Evolutionary conservation across 805 yeast species (phyloP).

Genomic region (Yueomyces sinensis): DNA sequence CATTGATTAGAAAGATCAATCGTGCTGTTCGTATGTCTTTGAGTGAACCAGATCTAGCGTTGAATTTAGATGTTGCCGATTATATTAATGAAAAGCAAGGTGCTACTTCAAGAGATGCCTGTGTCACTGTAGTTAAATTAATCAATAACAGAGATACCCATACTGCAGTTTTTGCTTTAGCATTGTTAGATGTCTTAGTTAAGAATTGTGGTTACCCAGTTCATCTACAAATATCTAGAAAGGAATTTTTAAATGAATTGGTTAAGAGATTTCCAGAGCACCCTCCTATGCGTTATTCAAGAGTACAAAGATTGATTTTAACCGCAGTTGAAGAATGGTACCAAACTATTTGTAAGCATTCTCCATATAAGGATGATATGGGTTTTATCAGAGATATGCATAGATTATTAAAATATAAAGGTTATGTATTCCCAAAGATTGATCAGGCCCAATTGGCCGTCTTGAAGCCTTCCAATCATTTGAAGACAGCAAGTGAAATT

Average conservation of each 20-base stretch:
- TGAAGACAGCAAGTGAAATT: conserved; percentile 79
- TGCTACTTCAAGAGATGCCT: conserved; percentile 82
- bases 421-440: conserved; percentile 86
- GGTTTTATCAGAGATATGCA: conserved; percentile 94
- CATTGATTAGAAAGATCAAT: conserved; percentile 33
- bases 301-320: conserved; percentile 72
- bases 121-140: conserved; percentile 67
- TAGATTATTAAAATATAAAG: conserved; percentile 75
- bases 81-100: conserved; percentile 88
- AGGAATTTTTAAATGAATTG: conserved; percentile 86
- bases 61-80: conserved; percentile 89
- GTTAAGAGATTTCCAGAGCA: conserved; percentile 90
- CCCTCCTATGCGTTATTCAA: conserved; percentile 75
- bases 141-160: conserved; percentile 76
- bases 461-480: conserved; percentile 73
- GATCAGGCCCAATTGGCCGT: conserved; percentile 88
- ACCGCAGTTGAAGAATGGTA: conserved; percentile 96
- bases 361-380: conserved; percentile 82
- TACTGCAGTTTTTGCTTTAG: conserved; percentile 70
- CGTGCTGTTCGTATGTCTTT: conserved; percentile 81
- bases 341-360: conserved; percentile 82
- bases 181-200: conserved; percentile 76
- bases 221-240: conserved; percentile 87
- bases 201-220: conserved; percentile 97
- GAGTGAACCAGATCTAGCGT: conserved; percentile 73